phyloP scores from a whole-genome alignment of 2,329 filamentous ascomycete species.

The Ambrosiella cleistominuta region DNA sequence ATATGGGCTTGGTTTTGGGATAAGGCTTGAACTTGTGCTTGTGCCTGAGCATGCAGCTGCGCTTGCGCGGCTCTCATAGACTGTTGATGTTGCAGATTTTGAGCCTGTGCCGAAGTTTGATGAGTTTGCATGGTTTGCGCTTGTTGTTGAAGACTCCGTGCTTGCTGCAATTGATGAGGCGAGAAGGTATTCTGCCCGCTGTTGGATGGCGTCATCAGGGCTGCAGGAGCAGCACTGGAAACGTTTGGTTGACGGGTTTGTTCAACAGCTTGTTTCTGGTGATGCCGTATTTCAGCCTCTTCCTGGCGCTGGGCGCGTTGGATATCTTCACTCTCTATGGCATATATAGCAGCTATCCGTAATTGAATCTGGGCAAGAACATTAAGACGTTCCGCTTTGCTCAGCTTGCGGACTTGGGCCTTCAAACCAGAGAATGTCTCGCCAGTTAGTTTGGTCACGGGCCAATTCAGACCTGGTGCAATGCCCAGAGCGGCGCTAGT shows the following conservation, averaged over 20 bases:
- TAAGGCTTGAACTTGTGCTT: conserved; percentile 2
- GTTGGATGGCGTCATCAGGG: background rate
- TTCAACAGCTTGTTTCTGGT: conserved; percentile 5
- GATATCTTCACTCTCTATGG: conserved; percentile 27
- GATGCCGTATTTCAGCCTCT: conserved; percentile 20
- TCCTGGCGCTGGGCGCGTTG: conserved; percentile 25
- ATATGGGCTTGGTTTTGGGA: conserved; percentile 5
- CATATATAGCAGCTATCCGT: conserved; percentile 27
- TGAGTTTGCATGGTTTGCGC: conserved; percentile 15
- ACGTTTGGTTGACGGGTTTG: conserved; percentile 7
- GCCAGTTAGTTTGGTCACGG: conserved; percentile 24
- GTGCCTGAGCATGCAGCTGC: conserved; percentile 9
- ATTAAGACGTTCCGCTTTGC: conserved; percentile 23
- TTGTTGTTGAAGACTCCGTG: conserved; percentile 16
- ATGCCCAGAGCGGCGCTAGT: conserved; percentile 23
- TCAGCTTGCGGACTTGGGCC: conserved; percentile 26
- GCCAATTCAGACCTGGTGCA: conserved; percentile 22
- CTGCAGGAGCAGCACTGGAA: conserved; percentile 10
- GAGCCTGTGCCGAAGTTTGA: conserved; percentile 12
- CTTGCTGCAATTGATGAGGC: conserved; percentile 3
- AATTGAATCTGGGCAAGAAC: conserved; percentile 25
- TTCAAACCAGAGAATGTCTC: conserved; percentile 29
- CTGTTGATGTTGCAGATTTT: background rate
- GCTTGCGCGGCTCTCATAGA: background rate
- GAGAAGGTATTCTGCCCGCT: background rate